Evolutionary conservation across 495 filamentous ascomycete species (phyloP), one percentile per base, ranked within the genome.

Genomic region (Penicillium egyptiacum): DNA sequence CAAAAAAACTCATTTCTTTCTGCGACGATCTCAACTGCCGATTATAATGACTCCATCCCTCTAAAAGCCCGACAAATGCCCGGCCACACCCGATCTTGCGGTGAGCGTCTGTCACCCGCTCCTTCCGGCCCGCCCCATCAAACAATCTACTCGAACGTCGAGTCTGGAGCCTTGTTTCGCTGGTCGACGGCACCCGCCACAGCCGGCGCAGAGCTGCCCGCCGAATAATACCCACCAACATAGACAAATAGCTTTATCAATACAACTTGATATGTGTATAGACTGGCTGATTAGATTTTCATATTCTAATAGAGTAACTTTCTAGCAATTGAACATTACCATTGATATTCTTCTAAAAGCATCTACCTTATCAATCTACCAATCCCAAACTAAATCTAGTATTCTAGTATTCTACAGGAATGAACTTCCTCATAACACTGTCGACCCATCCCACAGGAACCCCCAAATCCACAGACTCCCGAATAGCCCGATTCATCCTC

Each of bases 401-500:
- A 8, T 7, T n/a, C 5, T n/a, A 17, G 3, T 7, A 52, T 33
- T 58, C 45, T 11, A 12, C 22, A 19, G 73, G 82, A 62, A 89
- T 84, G 64, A 75, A 86, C 54, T 61, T 68, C 65, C 87, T 76
- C 58, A 90, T 69, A 31, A 83, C 80, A 58, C 70, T 70, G 22
- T 82, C 70, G 48, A 87, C 75, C 73, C 85, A 90, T 26, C 59
- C 55, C 56, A 60, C 50, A 23, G 85, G 81, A 58, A 90, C 70
- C 12, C 86, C 86, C 59, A 80, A 63, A 23, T 56, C 63, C 51
- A 82, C 56, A 5, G 83, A 85, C 74, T 91, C 87, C 51, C 65
- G 58, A 61, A 90, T 80, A 6, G 84, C 88, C 53, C 71, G 74
- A 65, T 90, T 90, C 79, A 90, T 89, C 46, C 88, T 68, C 20